Percentiles rank a stretch among this genome's conserved stretches.
phyloP scores from a whole-genome alignment of 768 basidiomycete genomes.

The Neoboletus magnificus region DNA sequence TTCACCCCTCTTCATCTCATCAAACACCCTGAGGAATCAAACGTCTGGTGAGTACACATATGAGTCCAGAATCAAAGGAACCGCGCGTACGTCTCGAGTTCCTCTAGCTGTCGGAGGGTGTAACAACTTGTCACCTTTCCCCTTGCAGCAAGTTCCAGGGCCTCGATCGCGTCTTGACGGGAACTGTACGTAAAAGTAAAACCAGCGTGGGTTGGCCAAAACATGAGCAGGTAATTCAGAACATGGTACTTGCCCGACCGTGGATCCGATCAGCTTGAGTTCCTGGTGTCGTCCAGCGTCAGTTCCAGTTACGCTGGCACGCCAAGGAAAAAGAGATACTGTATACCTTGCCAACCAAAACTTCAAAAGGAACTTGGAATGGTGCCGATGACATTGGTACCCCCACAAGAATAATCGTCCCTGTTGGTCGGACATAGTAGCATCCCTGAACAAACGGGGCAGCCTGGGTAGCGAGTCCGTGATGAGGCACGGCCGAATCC shows the following conservation, averaged over 20 bases:
- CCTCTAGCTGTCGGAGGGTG: conserved; percentile 22
- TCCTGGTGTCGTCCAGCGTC: conserved; percentile 7
- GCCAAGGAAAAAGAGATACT: neutral
- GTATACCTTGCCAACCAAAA: conserved; percentile 29
- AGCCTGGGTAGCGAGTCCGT: conserved; percentile 10
- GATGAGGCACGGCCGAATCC: neutral
- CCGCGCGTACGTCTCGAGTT: conserved; percentile 25
- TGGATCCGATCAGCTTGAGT: conserved; percentile 22
- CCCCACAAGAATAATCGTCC: conserved; percentile 41
- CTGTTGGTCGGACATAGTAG: conserved; percentile 42
- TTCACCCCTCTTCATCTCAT: conserved; percentile 16
- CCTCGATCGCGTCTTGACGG: conserved; percentile 46
- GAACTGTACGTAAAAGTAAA: conserved; percentile 20
- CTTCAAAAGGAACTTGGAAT: conserved; percentile 30
- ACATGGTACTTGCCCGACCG: conserved; percentile 13
- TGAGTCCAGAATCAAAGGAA: neutral
- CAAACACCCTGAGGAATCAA: conserved; percentile 13
- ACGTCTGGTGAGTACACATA: neutral
- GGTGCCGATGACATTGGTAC: conserved; percentile 29
- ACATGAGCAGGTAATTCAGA: neutral
- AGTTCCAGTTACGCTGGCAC: neutral
- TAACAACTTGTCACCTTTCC: conserved; percentile 39
- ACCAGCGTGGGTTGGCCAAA: neutral
- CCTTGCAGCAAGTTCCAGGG: conserved; percentile 40
- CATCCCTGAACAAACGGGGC: conserved; percentile 43